Evolutionary conservation across 345 rosid genomes (phyloP).

Genomic region (Eutrema heterophyllum): DNA sequence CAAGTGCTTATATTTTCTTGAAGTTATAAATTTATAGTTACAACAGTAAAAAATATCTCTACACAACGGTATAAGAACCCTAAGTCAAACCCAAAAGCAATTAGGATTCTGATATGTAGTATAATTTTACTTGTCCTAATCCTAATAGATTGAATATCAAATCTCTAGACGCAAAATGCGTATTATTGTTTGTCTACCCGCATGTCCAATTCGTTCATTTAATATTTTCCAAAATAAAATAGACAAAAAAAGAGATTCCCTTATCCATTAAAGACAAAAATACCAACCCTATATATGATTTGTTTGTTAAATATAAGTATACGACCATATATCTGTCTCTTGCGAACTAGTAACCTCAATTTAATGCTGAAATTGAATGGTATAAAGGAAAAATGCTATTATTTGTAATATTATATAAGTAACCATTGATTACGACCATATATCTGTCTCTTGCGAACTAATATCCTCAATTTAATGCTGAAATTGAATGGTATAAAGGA

Average conservation of each 20-base stretch:
- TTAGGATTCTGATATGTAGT: conserved; percentile 17
- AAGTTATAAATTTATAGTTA: neutral
- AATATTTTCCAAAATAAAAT: conserved; percentile 1
- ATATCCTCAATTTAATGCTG: neutral
- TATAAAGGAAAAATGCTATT: neutral
- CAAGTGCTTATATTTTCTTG: neutral
- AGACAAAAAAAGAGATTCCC: conserved; percentile 18
- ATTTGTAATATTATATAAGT: neutral
- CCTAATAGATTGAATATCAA: neutral
- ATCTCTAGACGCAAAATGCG: conserved; percentile 2
- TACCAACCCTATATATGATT: conserved; percentile 2
- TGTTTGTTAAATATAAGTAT: conserved; percentile 2
- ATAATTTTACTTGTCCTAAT: conserved; percentile 11
- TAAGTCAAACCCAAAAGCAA: conserved; percentile 6
- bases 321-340: neutral
- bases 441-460: neutral
- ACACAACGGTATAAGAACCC: neutral
- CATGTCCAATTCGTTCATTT: conserved; percentile 16
- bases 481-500: neutral
- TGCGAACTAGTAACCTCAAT: neutral
- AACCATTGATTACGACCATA: neutral
- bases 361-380: neutral
- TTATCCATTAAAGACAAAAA: conserved; percentile 17
- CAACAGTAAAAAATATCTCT: conserved; percentile 3
- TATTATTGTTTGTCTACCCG: conserved; percentile 7